Percentiles rank a stretch among this genome's conserved stretches.
These are phyloP conservation scores for Cryptococcus sp. DNA, from an alignment of 1,284 basidiomycete genomes.

Conservation along the genomic window DNA sequence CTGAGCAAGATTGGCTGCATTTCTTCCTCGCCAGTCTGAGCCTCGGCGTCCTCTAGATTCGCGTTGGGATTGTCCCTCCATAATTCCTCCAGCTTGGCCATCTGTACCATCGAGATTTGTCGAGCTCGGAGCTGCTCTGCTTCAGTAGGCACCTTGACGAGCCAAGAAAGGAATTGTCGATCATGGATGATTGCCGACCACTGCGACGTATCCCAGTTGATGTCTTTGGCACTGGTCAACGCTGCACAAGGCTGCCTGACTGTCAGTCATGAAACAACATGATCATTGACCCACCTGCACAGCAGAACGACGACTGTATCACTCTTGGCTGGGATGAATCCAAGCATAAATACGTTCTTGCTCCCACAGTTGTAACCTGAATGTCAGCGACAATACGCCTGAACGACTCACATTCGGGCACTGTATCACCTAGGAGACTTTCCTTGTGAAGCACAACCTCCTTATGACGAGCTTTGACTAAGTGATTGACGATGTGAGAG, in stretches of 20 bases:
- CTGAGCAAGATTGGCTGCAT: slow-evolving; percentile 83
- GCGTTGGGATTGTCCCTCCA: slow-evolving; percentile 97
- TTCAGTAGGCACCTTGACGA: slow-evolving; percentile 94
- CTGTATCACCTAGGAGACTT: slow-evolving; percentile 91
- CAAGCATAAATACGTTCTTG: slow-evolving; percentile 98
- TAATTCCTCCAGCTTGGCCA: slow-evolving; percentile 93
- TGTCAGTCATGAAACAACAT: not conserved
- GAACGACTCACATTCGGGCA: slow-evolving; percentile 69
- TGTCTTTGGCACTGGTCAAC: slow-evolving; percentile 80
- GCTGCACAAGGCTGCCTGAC: slow-evolving; percentile 92
- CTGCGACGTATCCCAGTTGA: slow-evolving; percentile 95
- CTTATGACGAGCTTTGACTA: slow-evolving; percentile 98
- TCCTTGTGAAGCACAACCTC: slow-evolving; percentile 96
- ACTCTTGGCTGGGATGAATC: slow-evolving; percentile 98
- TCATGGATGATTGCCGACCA: slow-evolving; percentile 99
- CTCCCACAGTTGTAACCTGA: slow-evolving; percentile 91
- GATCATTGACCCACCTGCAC: slow-evolving; percentile 64
- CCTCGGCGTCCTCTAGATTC: slow-evolving; percentile 92
- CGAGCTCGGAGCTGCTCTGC: slow-evolving; percentile 90
- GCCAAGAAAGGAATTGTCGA: slow-evolving; percentile 95
- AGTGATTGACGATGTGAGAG: slow-evolving; percentile 97
- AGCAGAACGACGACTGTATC: slow-evolving; percentile 98
- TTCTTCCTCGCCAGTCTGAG: slow-evolving; percentile 93
- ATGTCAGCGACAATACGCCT: not conserved
- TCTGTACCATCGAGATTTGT: slow-evolving; percentile 94